These are phyloP conservation scores for Daldinia grandis DNA, from an alignment of 495 filamentous ascomycete genomes.

Conservation along the genomic window DNA sequence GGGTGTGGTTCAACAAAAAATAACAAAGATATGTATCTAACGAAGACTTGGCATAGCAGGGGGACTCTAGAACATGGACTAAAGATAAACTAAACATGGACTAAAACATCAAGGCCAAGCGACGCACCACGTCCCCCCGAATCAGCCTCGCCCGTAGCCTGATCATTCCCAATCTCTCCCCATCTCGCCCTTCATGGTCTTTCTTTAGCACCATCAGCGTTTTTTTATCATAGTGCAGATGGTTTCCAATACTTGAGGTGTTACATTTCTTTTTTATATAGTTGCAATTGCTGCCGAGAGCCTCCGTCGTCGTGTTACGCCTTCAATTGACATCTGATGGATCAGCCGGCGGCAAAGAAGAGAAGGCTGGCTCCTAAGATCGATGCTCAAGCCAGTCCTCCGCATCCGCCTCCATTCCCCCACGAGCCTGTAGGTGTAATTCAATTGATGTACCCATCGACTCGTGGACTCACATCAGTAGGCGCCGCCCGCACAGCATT, in stretches of 20 bases:
- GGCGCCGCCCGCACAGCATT: constrained; percentile 34
- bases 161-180: constrained; percentile 41
- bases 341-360: constrained; percentile 49
- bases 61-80: background rate
- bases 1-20: background rate
- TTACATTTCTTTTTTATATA: constrained; percentile 11
- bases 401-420: constrained; percentile 39
- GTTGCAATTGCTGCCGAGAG: constrained; percentile 27
- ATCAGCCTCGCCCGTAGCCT: constrained; percentile 47
- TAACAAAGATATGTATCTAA: constrained; percentile 17
- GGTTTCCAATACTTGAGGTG: constrained; percentile 19
- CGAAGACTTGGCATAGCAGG: constrained; percentile 6
- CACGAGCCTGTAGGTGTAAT: constrained; percentile 43
- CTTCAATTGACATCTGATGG: constrained; percentile 43
- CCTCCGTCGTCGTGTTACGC: constrained; percentile 10
- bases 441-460: constrained; percentile 35
- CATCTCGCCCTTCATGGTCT: constrained; percentile 20
- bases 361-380: constrained; percentile 50
- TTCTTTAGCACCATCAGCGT: constrained; percentile 29
- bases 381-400: constrained; percentile 46
- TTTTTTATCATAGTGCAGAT: constrained; percentile 33
- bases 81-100: too few species aligned
- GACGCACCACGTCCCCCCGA: constrained; percentile 29
- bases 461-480: constrained; percentile 31
- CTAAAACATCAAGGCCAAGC: constrained; percentile 12